Base-by-base conservation (phyloP, 805 yeast genomes). In the Yamadazyma tumulicola region DNA sequence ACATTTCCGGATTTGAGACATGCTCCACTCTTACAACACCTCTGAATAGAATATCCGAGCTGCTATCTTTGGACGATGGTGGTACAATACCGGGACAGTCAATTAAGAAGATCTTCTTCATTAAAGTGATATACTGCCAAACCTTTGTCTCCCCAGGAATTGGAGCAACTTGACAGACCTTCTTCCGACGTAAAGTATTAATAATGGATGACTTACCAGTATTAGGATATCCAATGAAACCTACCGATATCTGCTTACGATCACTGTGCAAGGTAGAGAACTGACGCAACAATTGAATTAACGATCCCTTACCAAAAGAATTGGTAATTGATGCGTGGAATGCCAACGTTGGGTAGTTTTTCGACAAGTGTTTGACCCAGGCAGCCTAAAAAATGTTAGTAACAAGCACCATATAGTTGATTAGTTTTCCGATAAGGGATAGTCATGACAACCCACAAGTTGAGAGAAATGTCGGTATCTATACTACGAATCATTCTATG, bases 21-120 rank as follows among this genome's bases (percentile, higher is more conserved):
- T 91, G 95, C 59, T 91, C 98, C n/a, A 91, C 96, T 67, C 98
- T 83, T 2, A 91, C 98, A 13, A 93, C 98, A 57, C 98, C 98
- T 61, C 96, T 79, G 64, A 91, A 85, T 46, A 91, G 61, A 51
- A 91, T 87, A 60, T 91, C 97, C 18, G 95, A 79, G 57, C 87
- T 95, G 1, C 91, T 64, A 58, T 93, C 98, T 52, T 81, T 87
- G 19, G 79, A 57, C 12, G 94, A 84, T 18, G 98, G 98, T 7
- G 98, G 98, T 14, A 91, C 98, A 55, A 91, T 91, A 64, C 98
- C 98, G 2, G 98, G 98, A 71, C 98, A 93, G 65, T 91, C 98
- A 52, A 91, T 93, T 51, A 91, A 69, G 64, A 89, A 91, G 34
- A 91, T 91, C 47, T 91, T 77, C 72, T 91, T 91, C 97, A 93